A percentile compares a stretch with the other conserved stretches of the same genome.
Evolutionary conservation across 768 basidiomycete species (phyloP).

Genomic region (Coprinopsis marcescibilis): DNA sequence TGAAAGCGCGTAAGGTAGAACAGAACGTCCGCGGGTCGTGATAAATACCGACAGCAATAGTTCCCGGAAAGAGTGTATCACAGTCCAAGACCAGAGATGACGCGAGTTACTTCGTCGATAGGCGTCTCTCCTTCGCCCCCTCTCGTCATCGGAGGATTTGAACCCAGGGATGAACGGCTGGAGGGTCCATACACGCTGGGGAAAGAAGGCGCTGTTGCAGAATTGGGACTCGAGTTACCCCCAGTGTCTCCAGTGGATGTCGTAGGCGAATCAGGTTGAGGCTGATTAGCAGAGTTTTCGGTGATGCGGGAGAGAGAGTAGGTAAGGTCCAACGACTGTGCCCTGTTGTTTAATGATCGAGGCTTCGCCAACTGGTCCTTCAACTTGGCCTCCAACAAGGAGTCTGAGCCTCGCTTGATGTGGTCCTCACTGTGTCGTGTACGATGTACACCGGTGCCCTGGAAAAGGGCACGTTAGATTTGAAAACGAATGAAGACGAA

Average conservation of each 20-base stretch:
- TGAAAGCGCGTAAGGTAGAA: not conserved
- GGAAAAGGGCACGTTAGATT: constrained; percentile 9
- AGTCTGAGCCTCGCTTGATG: constrained; percentile 78
- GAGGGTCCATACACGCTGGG: constrained; percentile 80
- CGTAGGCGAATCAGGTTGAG: constrained; percentile 76
- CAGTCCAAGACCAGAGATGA: constrained; percentile 71
- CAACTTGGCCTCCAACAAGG: constrained; percentile 76
- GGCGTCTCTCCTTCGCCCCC: constrained; percentile 1
- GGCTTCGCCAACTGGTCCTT: constrained; percentile 75
- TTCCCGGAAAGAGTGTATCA: constrained; percentile 25
- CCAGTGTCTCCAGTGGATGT: constrained; percentile 71
- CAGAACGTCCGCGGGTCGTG: constrained; percentile 4
- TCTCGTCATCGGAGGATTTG: constrained; percentile 4
- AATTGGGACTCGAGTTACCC: constrained; percentile 74
- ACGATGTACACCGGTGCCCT: constrained; percentile 70
- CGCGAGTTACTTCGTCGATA: constrained; percentile 63
- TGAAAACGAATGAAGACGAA: constrained; percentile 13
- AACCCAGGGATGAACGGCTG: constrained; percentile 7
- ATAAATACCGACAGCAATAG: not conserved
- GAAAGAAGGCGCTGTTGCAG: constrained; percentile 73
- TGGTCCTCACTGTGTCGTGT: constrained; percentile 70
- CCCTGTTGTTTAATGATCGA: constrained; percentile 78
- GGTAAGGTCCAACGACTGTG: constrained; percentile 85
- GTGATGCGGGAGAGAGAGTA: constrained; percentile 79
- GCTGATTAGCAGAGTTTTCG: constrained; percentile 54